These are phyloP conservation scores for Panicum miliaceum DNA, from an alignment of 176 grass and related monocot species.

Conservation along the genomic window DNA sequence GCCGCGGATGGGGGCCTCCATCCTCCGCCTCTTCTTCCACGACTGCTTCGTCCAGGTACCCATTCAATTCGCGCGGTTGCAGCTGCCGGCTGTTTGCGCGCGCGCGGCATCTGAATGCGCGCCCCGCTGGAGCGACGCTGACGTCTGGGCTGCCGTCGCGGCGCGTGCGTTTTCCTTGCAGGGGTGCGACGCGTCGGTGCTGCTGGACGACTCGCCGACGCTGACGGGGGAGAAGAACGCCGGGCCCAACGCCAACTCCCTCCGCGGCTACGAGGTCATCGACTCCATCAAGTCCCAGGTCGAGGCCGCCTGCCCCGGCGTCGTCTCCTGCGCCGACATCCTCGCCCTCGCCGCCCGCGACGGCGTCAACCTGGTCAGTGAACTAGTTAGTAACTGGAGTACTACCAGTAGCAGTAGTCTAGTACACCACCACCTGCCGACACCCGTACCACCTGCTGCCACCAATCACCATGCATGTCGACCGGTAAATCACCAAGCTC, in stretches of 20 bases:
- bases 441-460: constrained; percentile 35
- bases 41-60: constrained; percentile 93
- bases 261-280: constrained; percentile 80
- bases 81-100: no score
- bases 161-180: background rate
- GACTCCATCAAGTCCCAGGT: constrained; percentile 75
- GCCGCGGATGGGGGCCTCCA: constrained; percentile 69
- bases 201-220: constrained; percentile 72
- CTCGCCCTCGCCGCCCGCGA: constrained; percentile 82
- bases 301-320: constrained; percentile 56
- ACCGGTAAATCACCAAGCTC: no score
- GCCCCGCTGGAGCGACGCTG: background rate
- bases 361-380: constrained; percentile 68
- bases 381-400: background rate
- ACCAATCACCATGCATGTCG: background rate
- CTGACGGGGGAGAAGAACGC: constrained; percentile 86
- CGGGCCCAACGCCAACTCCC: constrained; percentile 73
- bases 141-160: background rate
- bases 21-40: constrained; percentile 96
- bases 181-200: constrained; percentile 89
- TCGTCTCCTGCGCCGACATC: constrained; percentile 85
- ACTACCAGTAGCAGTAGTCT: background rate
- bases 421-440: constrained; percentile 24
- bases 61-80: background rate
- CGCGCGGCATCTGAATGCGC: background rate